Evolutionary conservation across 495 filamentous ascomycete genomes (phyloP), one percentile per base, ranked within the genome.

Genomic region (Melanomma pulvis-pyrius): DNA sequence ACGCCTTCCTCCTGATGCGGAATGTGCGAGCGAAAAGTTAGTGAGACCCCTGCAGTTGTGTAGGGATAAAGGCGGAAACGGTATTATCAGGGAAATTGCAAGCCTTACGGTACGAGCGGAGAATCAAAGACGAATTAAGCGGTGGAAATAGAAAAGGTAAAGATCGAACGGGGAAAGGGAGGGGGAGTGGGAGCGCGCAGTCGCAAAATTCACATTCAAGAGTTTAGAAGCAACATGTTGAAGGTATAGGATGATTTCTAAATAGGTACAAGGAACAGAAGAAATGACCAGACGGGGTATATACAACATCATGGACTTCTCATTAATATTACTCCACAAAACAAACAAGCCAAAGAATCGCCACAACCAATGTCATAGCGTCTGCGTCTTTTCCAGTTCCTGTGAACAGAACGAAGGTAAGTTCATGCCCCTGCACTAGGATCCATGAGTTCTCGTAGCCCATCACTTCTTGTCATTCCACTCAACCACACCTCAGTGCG

Each of bases 201-300:
- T 36, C 32, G 32, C 6, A 36, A 36, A 13, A 36, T 36, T 36
- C 32, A 6, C 6, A 6, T 13, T 6, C 32, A 13, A 36, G 32
- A 6, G 13, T 13, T 6, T 6, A 36, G 6, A 36, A 36, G 32
- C 32, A 36, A 36, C 6, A 6, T 36, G 32, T 36, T 36, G 13
- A 6, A 36, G 32, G 32, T 13, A 13, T 13, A 36, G 13, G 32
- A 36, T 6, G 6, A 13, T 36, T 6, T 36, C 6, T n/a, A 36
- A 44, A 44, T 44, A 44, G 39, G 8, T 44, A 44, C 39, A 44
- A 44, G 9, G 39, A 44, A 44, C 39, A 44, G 39, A 30, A 44
- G 39, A 30, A 55, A 28, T 4, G 52, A 55, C 44, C 58, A 61
- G 44, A 61, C 53, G 60, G 58, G 60, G 60, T 63, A 63, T 63